Base-by-base conservation (phyloP, 768 basidiomycete genomes). In the Leccinum aurantiacum region DNA sequence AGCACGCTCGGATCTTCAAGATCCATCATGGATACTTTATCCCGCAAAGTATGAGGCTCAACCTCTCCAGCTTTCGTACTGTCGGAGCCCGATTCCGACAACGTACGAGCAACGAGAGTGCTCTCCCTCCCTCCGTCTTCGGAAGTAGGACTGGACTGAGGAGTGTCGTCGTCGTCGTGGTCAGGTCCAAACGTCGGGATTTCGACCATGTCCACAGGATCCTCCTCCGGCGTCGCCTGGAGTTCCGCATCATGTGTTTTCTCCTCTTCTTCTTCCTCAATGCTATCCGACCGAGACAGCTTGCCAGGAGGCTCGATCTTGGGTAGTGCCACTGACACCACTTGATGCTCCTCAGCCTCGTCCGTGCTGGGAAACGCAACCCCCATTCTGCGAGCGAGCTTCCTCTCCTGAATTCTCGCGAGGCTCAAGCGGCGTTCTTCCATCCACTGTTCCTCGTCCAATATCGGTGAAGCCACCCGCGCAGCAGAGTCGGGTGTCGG, bases 381-480 rank as follows among this genome's bases (percentile, higher is more conserved):
- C 5, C 72, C 72, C 69, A 73, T 63, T 29, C 73, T 59, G 27
- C 73, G 73, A 10, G 73, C 73, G 29, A 69, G 62, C 60, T 74
- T 74, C 44, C 73, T 70, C 54, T 74, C 74, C 10, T 56, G 71
- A 57, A 74, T 71, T 52, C 62, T 66, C 38, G 72, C 62, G 25
- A 74, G 67, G 53, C 74, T 75, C 54, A 63, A 15, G 25, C 71
- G 74, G 22, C 73, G 74, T 37, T 74, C 73, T 19, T 74, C 73
- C 73, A 74, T 74, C 74, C 73, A 74, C 25, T 72, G 65, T 0
- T 75, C 74, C 10, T 74, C 72, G n/a, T 73, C 71, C 1, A 63
- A 41, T 47, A 60, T 52, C 6, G 62, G 63, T 15, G 37, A n/a
- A 11, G 57, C 33, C 11, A 48, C 8, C 41, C 56, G 67, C 9